phyloP scores from a whole-genome alignment of 1,284 basidiomycete genomes.

The Pseudozyma pruni region DNA sequence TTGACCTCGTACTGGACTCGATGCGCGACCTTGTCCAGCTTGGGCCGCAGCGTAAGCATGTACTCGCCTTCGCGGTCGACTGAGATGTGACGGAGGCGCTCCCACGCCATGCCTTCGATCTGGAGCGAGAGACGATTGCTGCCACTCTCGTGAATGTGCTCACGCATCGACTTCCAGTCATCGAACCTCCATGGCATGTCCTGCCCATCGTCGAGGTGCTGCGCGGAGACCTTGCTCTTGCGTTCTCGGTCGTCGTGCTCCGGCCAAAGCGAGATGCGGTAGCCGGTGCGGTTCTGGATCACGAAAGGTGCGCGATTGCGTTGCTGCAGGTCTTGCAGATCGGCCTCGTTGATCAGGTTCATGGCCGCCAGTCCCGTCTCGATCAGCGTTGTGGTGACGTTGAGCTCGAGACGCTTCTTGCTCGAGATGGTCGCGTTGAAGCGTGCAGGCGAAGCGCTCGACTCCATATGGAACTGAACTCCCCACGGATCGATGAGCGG shows the following conservation, averaged over 20 bases:
- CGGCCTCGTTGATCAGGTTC: constrained; percentile 79
- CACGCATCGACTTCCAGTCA: constrained; percentile 93
- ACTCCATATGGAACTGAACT: constrained; percentile 74
- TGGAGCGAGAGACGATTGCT: constrained; percentile 70
- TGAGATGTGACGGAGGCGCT: constrained; percentile 85
- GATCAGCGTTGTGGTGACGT: constrained; percentile 91
- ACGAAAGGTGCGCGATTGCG: constrained; percentile 90
- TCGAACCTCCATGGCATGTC: constrained; percentile 96
- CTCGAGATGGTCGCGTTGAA: constrained; percentile 78
- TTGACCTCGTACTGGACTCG: constrained; percentile 90
- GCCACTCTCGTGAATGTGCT: constrained; percentile 69
- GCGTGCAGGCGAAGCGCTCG: constrained; percentile 69
- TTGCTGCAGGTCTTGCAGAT: constrained; percentile 42
- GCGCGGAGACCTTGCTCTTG: constrained; percentile 63
- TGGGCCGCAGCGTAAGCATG: constrained; percentile 84
- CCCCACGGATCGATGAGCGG: constrained; percentile 99
- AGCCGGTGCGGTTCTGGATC: constrained; percentile 90
- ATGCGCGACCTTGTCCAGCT: constrained; percentile 79
- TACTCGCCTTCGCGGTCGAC: constrained; percentile 96
- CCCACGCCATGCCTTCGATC: constrained; percentile 89
- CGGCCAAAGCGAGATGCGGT: constrained; percentile 69
- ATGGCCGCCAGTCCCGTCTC: constrained; percentile 82
- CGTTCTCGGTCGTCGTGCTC: constrained; percentile 71
- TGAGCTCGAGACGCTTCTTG: constrained; percentile 87
- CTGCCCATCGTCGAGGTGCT: constrained; percentile 75